A percentile compares a stretch with the other conserved stretches of the same genome.
Evolutionary conservation across 495 filamentous ascomycete species (phyloP).

Genomic region (Aspergillus ellipticus): DNA sequence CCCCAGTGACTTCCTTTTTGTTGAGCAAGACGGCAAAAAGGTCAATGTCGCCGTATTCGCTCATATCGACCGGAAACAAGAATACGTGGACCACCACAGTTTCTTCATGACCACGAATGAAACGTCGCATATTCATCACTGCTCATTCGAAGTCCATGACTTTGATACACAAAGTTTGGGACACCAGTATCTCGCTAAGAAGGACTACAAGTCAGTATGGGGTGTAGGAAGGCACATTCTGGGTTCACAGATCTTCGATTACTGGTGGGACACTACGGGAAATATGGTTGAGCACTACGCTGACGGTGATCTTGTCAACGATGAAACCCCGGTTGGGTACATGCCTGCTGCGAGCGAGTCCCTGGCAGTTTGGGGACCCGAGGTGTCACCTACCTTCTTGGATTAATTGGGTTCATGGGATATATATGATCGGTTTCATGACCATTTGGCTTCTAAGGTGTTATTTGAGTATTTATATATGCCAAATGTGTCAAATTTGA

Average conservation of each 20-base stretch:
- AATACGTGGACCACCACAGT: constrained; percentile 66
- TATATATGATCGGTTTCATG: too few relatives aligned
- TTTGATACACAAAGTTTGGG: constrained; percentile 72
- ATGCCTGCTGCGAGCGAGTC: constrained; percentile 23
- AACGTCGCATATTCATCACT: constrained; percentile 64
- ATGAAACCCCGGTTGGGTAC: constrained; percentile 25
- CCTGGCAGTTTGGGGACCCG: constrained; percentile 31
- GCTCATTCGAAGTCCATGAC: constrained; percentile 71
- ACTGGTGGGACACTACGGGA: constrained; percentile 59
- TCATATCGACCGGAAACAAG: constrained; percentile 59
- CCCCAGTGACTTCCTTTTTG: constrained; percentile 39
- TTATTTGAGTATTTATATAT: too few relatives aligned
- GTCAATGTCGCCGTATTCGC: constrained; percentile 57
- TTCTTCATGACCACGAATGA: constrained; percentile 62
- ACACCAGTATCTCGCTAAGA: constrained; percentile 63
- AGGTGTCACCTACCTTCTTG: constrained; percentile 17
- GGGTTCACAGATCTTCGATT: constrained; percentile 74
- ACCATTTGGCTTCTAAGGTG: too few relatives aligned
- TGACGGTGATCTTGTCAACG: constrained; percentile 57
- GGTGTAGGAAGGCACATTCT: constrained; percentile 72
- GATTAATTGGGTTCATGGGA: background rate
- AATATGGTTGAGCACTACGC: constrained; percentile 66
- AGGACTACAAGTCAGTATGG: constrained; percentile 67
- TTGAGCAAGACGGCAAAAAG: constrained; percentile 19
- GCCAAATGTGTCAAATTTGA: too few relatives aligned